Evolutionary conservation across 163 green algal species (phyloP), one percentile per base, ranked within the genome.

Genomic region (Volvox carteri): DNA sequence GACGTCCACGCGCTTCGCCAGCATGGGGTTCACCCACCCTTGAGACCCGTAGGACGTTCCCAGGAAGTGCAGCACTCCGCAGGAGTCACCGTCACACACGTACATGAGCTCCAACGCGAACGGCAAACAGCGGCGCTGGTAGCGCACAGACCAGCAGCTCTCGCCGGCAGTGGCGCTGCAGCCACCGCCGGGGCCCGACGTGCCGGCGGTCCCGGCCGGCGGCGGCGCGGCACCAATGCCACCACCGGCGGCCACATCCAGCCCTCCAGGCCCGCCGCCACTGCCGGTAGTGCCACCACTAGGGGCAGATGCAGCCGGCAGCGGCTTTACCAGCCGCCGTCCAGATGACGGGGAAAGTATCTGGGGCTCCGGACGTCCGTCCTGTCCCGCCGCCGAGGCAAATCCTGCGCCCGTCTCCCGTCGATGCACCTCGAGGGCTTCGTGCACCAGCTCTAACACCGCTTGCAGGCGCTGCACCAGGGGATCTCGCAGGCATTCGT

Each of bases 11-110:
- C 80, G 86, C 35, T 93, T 93, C 1, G 93, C 87, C 33, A 96
- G 88, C 76, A 96, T 92, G 2, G 96, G 96, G 90, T 98, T 98
- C 5, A 98, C 93, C 95, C 95, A 98, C 25, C 89, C 80, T 88
- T 96, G 94, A 14, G 52, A 73, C 50, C 96, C 95, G 77, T 95
- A 96, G 21, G 67, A 56, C 2, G 95, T 98, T 11, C 92, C 96
- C 35, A 98, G 92, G 86, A 93, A 94, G 67, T 93, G 89, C 67
- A 95, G 92, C 28, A 98, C 93, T 18, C 96, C 96, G 78, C 97
- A 97, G 9, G 86, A 54, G 86, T 98, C 96, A 33, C 96, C 95
- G 85, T 97, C 95, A 75, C 75, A 96, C 46, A 98, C 92, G 84
- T 96, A 98, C 83, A 96, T 93, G 12, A 98, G 94, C 93, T 98